Conservation (phyloP, 257 asterid species). For the Nicotiana obtusifolia region DNA sequence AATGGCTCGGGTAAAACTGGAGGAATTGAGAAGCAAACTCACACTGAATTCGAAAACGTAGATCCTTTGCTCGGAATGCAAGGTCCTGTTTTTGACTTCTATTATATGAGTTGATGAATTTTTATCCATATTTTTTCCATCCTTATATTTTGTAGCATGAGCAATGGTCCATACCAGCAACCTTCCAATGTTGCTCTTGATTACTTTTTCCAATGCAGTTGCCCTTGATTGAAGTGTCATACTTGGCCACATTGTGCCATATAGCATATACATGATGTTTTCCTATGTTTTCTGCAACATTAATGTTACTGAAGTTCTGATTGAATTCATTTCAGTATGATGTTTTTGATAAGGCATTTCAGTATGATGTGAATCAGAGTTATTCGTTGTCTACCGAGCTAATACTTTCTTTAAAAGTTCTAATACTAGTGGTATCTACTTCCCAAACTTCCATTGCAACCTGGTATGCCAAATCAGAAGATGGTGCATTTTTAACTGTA, state of each 20-base stretch:
- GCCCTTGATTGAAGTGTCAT: not conserved
- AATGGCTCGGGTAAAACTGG: not conserved
- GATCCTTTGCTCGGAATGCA: not conserved
- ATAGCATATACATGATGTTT: not conserved
- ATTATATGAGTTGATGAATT: not conserved
- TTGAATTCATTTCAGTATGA: not conserved
- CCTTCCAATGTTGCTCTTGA: not conserved
- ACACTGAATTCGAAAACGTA: not conserved
- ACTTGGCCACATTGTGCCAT: not conserved
- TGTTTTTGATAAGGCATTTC: not conserved
- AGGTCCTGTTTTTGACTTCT: not conserved
- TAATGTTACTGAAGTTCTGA: not conserved
- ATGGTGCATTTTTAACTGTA: no score
- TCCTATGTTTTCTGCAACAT: not conserved
- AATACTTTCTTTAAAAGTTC: not conserved
- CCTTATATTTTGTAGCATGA: not conserved
- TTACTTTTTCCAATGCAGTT: not conserved
- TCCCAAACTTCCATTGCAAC: not conserved
- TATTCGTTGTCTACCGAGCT: not conserved
- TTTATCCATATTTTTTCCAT: not conserved
- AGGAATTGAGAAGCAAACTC: not conserved
- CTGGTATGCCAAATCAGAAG: no score
- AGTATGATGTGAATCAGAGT: not conserved
- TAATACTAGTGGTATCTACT: not conserved
- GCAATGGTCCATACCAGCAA: not conserved